Evolutionary conservation across 2,329 filamentous ascomycete species (phyloP), one percentile per base, ranked within the genome.

Genomic region (Neoscytalidium dimidiatum): DNA sequence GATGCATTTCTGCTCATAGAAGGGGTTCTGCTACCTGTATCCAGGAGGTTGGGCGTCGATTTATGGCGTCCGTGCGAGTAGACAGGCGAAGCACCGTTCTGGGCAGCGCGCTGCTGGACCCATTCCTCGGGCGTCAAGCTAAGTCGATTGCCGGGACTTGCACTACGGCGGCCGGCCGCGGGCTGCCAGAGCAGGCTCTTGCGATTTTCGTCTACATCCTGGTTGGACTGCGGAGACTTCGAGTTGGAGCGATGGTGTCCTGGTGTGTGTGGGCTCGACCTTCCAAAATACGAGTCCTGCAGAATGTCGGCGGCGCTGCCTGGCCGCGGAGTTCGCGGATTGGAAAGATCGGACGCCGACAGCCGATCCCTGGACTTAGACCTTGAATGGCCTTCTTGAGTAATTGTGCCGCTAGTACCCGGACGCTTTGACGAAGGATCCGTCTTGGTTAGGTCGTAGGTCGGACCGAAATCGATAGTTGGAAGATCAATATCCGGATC

Each of bases 401-500:
- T 83, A 65, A 85, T 75, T 2, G 84, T 84, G 49, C 84, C 84
- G 53, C 82, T 84, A 1, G 85, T 87, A 46, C 75, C 81, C n/a
- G 86, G 85, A 8, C 85, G 83, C 69, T 81, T 29, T 3, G 52
- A 19, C 26, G 85, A 83, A 66, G 80, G 82, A 19, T 78, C 81
- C 48, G 80, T 80, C 29, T 86, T 84, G 67, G 80, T 81, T 65
- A 92, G 90, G 66, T 90, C 89, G 70, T 92, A 80, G 0, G 94
- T 97, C 5, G 90, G 92, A 0, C 94, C 94, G 78, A 97, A 97
- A 75, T 97, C 89, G 67, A 97, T 86, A 4, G 84, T 80, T 0
- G 92, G 92, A 66, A 96, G 88, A 64, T 87, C 83, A 26, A 85
- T 82, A 62, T 68, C 70, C 29, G 57, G 33, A n/a, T 67, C 65